These are phyloP conservation scores for Funneliformis caledonium DNA, from an alignment of 371 early-diverging fungal species.

Conservation along the genomic window DNA sequence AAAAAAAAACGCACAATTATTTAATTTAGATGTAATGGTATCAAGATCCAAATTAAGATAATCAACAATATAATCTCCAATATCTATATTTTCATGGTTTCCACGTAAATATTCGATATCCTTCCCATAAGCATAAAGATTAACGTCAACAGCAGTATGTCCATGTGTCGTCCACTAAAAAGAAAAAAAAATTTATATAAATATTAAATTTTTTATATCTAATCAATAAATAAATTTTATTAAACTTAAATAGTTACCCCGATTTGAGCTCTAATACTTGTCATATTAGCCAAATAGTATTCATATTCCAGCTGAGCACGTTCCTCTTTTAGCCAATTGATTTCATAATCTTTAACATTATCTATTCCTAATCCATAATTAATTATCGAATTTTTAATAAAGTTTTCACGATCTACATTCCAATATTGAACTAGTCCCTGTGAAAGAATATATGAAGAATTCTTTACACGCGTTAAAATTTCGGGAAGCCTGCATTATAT, in stretches of 20 bases:
- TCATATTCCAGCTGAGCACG: neutral
- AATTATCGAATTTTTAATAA: constrained; percentile 57
- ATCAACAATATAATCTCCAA: constrained; percentile 75
- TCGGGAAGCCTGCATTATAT: constrained; percentile 61
- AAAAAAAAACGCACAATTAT: neutral
- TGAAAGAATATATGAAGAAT: constrained; percentile 70
- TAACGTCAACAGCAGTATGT: constrained; percentile 94
- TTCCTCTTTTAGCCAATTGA: neutral
- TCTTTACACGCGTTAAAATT: constrained; percentile 64
- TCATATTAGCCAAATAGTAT: constrained; percentile 41
- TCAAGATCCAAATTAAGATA: constrained; percentile 69
- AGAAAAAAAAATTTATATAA: neutral
- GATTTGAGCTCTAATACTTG: constrained; percentile 51
- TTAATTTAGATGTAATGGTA: constrained; percentile 56
- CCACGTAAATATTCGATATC: constrained; percentile 58
- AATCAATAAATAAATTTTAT: neutral
- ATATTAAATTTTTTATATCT: neutral
- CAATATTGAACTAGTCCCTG: constrained; percentile 40
- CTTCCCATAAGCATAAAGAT: constrained; percentile 80
- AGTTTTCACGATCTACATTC: constrained; percentile 42
- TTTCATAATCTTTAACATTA: constrained; percentile 49
- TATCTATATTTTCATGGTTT: constrained; percentile 84
- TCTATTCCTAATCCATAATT: constrained; percentile 71
- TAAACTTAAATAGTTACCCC: constrained; percentile 53
- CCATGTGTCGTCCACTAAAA: constrained; percentile 85